Percentiles rank a stretch among this genome's conserved stretches.
Conservation (phyloP, 257 asterid genomes). For the Penstemon davidsonii region DNA sequence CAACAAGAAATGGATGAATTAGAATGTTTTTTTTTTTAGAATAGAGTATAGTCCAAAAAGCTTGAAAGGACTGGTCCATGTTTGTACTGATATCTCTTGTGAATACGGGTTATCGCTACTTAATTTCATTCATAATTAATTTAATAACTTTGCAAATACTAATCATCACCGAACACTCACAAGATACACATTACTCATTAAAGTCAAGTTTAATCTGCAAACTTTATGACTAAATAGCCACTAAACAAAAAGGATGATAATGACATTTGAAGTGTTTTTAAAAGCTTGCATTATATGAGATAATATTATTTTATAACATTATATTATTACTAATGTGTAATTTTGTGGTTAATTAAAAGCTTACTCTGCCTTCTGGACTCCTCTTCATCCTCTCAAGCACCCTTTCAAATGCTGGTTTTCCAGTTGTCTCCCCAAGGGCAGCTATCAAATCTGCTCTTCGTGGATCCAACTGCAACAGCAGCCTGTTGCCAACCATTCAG, state of each 20-base stretch:
- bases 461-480: constrained; percentile 94
- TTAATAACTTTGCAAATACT: background rate
- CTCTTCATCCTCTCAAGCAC: constrained; percentile 82
- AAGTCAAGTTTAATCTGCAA: background rate
- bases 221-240: background rate
- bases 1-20: background rate
- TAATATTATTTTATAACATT: too few relatives aligned
- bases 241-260: background rate
- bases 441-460: constrained; percentile 91
- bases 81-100: background rate
- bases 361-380: constrained; percentile 80
- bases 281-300: background rate
- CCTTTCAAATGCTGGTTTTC: constrained; percentile 80
- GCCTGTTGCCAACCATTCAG: constrained; percentile 89
- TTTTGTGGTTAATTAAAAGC: constrained; percentile 16
- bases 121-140: background rate
- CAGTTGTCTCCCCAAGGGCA: constrained; percentile 95
- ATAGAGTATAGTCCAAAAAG: background rate
- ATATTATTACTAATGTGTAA: too few relatives aligned
- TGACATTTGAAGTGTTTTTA: background rate
- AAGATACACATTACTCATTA: background rate
- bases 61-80: constrained; percentile 19
- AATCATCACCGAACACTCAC: background rate
- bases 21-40: background rate
- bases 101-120: background rate